Conservation (phyloP, 2,329 filamentous ascomycete species). For the Knufia fluminis region DNA sequence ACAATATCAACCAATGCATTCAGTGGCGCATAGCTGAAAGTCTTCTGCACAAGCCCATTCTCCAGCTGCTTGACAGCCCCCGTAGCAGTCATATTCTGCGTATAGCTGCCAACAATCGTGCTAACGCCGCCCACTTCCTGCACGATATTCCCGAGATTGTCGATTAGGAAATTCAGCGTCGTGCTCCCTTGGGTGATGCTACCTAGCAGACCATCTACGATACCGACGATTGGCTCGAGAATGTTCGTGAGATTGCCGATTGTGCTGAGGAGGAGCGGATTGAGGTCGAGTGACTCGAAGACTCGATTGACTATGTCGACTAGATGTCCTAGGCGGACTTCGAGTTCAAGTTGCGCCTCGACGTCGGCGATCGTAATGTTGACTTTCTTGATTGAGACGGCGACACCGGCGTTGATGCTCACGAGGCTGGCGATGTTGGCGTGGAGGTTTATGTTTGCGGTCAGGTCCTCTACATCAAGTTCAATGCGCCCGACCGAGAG, state of each 20-base stretch:
- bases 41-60: constrained; percentile 37
- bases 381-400: constrained; percentile 40
- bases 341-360: constrained; percentile 49
- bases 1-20: constrained; percentile 47
- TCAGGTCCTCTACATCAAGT: constrained; percentile 49
- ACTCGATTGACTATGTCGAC: constrained; percentile 54
- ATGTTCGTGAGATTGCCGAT: constrained; percentile 36
- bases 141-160: constrained; percentile 55
- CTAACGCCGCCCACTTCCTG: constrained; percentile 48
- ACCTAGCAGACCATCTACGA: constrained; percentile 50
- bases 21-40: constrained; percentile 43
- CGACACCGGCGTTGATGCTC: constrained; percentile 41
- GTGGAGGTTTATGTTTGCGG: constrained; percentile 47
- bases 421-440: constrained; percentile 53
- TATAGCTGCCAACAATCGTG: constrained; percentile 50
- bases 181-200: constrained; percentile 49
- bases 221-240: constrained; percentile 46
- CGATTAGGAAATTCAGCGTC: constrained; percentile 48
- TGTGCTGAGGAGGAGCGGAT: constrained; percentile 50
- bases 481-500: constrained; percentile 52
- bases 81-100: constrained; percentile 50
- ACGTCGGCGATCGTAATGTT: constrained; percentile 56
- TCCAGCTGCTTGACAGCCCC: constrained; percentile 16
- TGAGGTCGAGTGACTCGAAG: constrained; percentile 50
- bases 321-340: constrained; percentile 51